Base-by-base conservation (phyloP, 441 rosid genomes). In the Syzygium malaccense region DNA sequence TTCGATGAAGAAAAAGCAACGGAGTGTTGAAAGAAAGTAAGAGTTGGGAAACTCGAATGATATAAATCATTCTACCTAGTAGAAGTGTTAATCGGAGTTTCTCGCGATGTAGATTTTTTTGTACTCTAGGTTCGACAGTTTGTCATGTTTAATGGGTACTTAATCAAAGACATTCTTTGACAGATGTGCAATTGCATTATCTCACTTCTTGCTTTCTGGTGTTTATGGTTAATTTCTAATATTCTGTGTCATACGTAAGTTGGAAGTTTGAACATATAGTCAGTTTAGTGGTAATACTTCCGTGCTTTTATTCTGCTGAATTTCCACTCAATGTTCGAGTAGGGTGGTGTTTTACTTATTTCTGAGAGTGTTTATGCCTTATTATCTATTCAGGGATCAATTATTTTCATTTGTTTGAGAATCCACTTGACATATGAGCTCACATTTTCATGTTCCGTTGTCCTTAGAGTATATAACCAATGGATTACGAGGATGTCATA, bases 401-500 rank as follows among this genome's bases (percentile, higher is more conserved):
- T 75, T 41, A 41, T 75, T 41, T 75, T 41, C 51, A 23, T 75
- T 75, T 75, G 41, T 68, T 87, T 87, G 55, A 94, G 17, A 48
- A 45, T 80, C 84, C 55, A 87, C 87, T 87, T 58, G 55, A 79
- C 53, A 60, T 51, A 57, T n/a, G 86, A 62, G 84, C 90, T 90
- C 87, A 55, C 33, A 45, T 87, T 64, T 57, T 62, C 25, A 32
- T 88, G 85, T 78, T 85, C 84, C 90, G 26, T 86, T 56, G 56
- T 89, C 55, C 87, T 85, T 88, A 88, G 86, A 84, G 91, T 90
- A 83, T 88, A 94, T 95, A 93, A 91, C 87, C 51, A 71, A 98
- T 98, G 99, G 99, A 97, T 83, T 88, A 92, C 17, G 95, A 93
- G 88, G 88, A 86, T 79, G 48, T 90, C 62, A 86, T 90, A 80